These are phyloP conservation scores for Cyberlindnera samutprakarnensis DNA, from an alignment of 805 yeast genomes.

Conservation along the genomic window DNA sequence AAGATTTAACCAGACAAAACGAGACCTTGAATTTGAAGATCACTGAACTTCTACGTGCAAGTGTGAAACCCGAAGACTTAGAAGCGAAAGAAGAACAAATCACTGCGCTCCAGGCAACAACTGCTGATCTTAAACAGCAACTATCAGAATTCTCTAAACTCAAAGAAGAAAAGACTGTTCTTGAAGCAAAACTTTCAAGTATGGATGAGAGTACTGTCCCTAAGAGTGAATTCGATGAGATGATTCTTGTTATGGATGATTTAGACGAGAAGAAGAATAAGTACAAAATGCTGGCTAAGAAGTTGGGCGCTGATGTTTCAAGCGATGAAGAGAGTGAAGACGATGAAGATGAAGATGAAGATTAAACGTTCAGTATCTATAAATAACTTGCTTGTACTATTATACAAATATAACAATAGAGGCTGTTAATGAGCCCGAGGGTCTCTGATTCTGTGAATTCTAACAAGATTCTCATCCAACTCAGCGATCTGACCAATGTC, in stretches of 20 bases:
- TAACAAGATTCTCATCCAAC: constrained; percentile 53
- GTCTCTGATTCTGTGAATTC: constrained; percentile 53
- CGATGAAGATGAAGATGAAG: constrained; percentile 49
- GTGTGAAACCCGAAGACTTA: too few relatives aligned
- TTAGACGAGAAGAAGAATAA: constrained; percentile 59
- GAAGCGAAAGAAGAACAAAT: too few relatives aligned
- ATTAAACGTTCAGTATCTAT: too few relatives aligned
- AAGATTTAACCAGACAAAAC: too few relatives aligned
- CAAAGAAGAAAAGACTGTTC: constrained; percentile 9
- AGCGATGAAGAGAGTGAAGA: constrained; percentile 68
- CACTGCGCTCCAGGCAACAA: too few relatives aligned
- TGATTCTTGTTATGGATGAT: constrained; percentile 70
- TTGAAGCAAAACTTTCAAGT: too few relatives aligned
- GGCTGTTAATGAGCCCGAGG: constrained; percentile 28
- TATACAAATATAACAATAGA: too few relatives aligned
- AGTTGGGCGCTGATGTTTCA: constrained; percentile 52
- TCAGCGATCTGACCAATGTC: constrained; percentile 62
- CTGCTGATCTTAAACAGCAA: too few relatives aligned
- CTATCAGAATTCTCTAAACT: too few relatives aligned
- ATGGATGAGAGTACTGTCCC: too few relatives aligned
- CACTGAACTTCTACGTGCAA: too few relatives aligned
- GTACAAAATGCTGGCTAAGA: constrained; percentile 45
- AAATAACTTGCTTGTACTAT: neutral
- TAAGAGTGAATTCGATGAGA: constrained; percentile 70
- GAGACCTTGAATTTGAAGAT: too few relatives aligned